phyloP scores from a whole-genome alignment of 2,329 filamentous ascomycete species.

The Penicillium sp. region DNA sequence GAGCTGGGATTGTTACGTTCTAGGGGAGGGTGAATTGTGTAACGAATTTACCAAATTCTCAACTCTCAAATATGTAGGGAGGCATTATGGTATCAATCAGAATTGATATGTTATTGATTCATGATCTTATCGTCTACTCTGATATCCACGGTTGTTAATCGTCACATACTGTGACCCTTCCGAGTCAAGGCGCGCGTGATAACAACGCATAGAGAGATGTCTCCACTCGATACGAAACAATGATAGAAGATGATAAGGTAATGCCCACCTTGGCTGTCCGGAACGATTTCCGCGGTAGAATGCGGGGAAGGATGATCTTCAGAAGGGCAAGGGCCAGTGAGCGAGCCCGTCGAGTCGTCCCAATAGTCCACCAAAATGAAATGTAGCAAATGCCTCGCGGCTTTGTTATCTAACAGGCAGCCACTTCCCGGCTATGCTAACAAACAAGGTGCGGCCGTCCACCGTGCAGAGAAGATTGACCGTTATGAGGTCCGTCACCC shows the following conservation, averaged over 20 bases:
- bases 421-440: not conserved
- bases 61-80: no score
- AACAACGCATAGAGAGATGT: no score
- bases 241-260: not conserved
- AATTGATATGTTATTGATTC: no score
- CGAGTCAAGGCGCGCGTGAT: no score
- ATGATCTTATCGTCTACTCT: no score
- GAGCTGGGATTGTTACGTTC: no score
- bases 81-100: no score
- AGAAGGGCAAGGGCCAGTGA: not conserved
- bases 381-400: not conserved
- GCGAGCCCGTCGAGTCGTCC: not conserved
- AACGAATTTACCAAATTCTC: no score
- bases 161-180: no score
- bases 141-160: no score
- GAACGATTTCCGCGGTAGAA: not conserved
- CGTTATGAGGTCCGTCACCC: not conserved
- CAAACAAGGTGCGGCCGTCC: not conserved
- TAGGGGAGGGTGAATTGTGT: no score
- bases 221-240: no score
- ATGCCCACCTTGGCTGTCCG: not conserved
- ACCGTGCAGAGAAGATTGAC: not conserved
- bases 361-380: not conserved
- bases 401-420: not conserved
- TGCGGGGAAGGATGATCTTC: not conserved